Percentiles rank a stretch among this genome's conserved stretches.
Evolutionary conservation across 768 basidiomycete genomes (phyloP).

Genomic region (Amyloporia xantha): DNA sequence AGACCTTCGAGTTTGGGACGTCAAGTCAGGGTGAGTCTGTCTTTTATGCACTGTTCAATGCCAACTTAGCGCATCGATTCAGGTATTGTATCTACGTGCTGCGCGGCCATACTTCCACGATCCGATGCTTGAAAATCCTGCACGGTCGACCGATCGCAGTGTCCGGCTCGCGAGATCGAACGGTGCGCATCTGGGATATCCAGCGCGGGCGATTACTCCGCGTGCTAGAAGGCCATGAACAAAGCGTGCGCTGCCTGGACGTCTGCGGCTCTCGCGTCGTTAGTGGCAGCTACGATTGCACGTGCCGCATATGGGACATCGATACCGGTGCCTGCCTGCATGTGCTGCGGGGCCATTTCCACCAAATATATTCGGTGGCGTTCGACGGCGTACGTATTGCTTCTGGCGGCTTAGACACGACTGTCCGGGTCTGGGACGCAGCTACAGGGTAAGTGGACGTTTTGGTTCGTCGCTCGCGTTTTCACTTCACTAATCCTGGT

Average conservation of each 20-base stretch:
- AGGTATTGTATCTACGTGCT: conserved; percentile 73
- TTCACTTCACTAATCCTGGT: neutral
- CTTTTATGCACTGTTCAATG: neutral
- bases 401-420: conserved; percentile 90
- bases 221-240: conserved; percentile 67
- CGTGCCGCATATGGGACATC: conserved; percentile 85
- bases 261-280: conserved; percentile 78
- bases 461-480: neutral
- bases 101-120: conserved; percentile 81
- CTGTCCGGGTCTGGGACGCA: conserved; percentile 86
- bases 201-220: conserved; percentile 64
- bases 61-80: no score
- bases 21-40: conserved; percentile 74
- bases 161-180: conserved; percentile 82
- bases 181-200: conserved; percentile 90
- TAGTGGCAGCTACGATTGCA: conserved; percentile 91
- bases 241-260: conserved; percentile 85
- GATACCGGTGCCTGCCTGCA: conserved; percentile 86
- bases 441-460: conserved; percentile 59
- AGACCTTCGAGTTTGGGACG: conserved; percentile 88
- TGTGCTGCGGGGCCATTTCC: conserved; percentile 74
- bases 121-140: conserved; percentile 84
- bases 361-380: conserved; percentile 87
- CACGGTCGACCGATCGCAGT: conserved; percentile 86
- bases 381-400: conserved; percentile 81